Conservation (phyloP, 495 filamentous ascomycete species). For the Neurospora tetrasperma region DNA sequence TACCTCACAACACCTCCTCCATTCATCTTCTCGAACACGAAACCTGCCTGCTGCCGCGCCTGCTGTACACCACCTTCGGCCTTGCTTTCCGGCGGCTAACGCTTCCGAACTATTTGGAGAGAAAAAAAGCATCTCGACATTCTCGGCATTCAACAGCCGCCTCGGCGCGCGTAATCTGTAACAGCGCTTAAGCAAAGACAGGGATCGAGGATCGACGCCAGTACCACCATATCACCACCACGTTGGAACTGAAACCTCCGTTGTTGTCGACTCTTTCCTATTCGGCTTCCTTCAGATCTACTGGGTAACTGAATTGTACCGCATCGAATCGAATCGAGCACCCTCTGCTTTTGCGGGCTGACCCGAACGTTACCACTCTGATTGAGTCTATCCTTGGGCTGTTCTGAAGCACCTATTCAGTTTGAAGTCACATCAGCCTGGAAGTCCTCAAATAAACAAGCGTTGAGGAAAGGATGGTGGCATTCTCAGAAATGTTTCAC, state of each 20-base stretch:
- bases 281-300: background rate
- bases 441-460: background rate
- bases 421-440: background rate
- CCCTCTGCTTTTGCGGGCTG: background rate
- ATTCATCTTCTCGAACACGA: background rate
- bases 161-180: background rate
- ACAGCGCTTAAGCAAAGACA: background rate
- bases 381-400: background rate
- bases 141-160: background rate
- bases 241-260: background rate
- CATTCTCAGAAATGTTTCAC: slow-evolving; percentile 9
- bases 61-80: slow-evolving; percentile 1
- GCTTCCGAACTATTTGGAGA: background rate
- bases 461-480: slow-evolving; percentile 12
- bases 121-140: background rate
- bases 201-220: background rate
- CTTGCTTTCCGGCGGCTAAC: background rate
- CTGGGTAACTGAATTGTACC: background rate
- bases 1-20: background rate
- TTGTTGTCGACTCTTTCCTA: background rate
- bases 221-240: background rate
- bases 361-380: background rate
- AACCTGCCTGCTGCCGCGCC: background rate
- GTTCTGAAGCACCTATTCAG: background rate
- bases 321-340: background rate